Evolutionary conservation across 495 filamentous ascomycete species (phyloP).

Genomic region (Lasiosphaeria hispida): DNA sequence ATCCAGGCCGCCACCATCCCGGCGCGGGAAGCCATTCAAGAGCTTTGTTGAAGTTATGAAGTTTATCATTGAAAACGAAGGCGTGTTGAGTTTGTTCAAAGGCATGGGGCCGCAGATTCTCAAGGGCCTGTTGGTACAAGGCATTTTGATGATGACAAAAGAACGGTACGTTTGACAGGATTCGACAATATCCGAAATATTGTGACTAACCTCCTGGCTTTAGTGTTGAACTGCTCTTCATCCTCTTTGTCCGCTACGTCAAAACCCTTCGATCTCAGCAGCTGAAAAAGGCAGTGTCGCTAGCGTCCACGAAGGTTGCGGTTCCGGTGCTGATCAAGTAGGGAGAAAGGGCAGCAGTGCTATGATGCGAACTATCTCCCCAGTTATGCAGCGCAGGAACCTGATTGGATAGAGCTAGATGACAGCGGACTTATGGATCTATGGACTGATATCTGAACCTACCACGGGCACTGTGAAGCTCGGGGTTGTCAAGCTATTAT

Average conservation of each 20-base stretch:
- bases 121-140: conserved; percentile 92
- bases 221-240: conserved; percentile 87
- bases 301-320: conserved; percentile 51
- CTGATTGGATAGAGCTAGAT: background rate
- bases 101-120: conserved; percentile 91
- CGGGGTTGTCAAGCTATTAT: background rate
- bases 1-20: conserved; percentile 79
- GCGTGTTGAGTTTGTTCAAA: conserved; percentile 81
- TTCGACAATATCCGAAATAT: background rate
- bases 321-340: conserved; percentile 49
- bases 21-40: conserved; percentile 91
- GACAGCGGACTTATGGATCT: too few relatives aligned
- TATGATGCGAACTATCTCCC: background rate
- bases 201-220: conserved; percentile 22
- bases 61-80: conserved; percentile 88
- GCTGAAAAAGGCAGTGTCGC: conserved; percentile 63
- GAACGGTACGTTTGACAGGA: conserved; percentile 66
- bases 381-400: background rate
- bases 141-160: conserved; percentile 98
- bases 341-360: background rate
- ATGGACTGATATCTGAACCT: background rate
- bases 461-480: background rate
- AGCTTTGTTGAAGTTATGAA: conserved; percentile 92
- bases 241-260: conserved; percentile 81
- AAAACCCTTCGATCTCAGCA: conserved; percentile 67